Evolutionary conservation across 768 basidiomycete species (phyloP).

Genomic region (Gloeopeniophorella convolvens): DNA sequence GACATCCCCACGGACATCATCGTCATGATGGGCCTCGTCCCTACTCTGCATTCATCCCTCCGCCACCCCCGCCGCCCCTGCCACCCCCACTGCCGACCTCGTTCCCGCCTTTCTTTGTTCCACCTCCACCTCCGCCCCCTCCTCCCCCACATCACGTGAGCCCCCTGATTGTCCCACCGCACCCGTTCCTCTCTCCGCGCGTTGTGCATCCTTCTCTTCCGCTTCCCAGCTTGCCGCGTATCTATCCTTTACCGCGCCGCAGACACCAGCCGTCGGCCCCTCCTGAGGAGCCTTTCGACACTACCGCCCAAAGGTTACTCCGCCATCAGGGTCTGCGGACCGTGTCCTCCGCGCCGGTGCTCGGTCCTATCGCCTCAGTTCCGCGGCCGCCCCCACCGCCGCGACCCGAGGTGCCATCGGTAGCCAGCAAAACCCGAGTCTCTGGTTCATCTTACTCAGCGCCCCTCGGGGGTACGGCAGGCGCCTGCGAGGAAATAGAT

Average conservation of each 20-base stretch:
- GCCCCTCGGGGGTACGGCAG: too few relatives aligned
- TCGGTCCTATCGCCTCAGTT: conserved; percentile 13
- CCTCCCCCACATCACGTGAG: conserved; percentile 1
- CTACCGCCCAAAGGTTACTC: conserved; percentile 12
- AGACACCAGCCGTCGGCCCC: neutral
- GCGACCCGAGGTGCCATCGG: conserved; percentile 14
- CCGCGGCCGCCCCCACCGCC: conserved; percentile 23
- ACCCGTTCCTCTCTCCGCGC: neutral
- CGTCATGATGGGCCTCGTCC: conserved; percentile 11
- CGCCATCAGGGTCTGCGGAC: conserved; percentile 13
- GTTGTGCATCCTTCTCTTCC: conserved; percentile 20
- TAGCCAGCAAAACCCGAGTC: neutral
- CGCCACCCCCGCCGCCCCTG: conserved; percentile 1
- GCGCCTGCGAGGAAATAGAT: too few relatives aligned
- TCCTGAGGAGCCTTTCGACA: neutral
- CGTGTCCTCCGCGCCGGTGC: conserved; percentile 12
- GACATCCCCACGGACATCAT: neutral
- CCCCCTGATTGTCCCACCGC: neutral
- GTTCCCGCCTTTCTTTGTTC: conserved; percentile 13
- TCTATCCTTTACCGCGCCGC: neutral
- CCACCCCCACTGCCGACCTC: conserved; percentile 20
- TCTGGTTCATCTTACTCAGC: neutral
- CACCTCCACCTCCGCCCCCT: conserved; percentile 6
- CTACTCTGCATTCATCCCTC: conserved; percentile 8
- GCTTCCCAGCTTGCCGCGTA: conserved; percentile 7